Evolutionary conservation across 306 rosid species (phyloP), one percentile per base, ranked within the genome.

Genomic region (Ziziphus jujuba): DNA sequence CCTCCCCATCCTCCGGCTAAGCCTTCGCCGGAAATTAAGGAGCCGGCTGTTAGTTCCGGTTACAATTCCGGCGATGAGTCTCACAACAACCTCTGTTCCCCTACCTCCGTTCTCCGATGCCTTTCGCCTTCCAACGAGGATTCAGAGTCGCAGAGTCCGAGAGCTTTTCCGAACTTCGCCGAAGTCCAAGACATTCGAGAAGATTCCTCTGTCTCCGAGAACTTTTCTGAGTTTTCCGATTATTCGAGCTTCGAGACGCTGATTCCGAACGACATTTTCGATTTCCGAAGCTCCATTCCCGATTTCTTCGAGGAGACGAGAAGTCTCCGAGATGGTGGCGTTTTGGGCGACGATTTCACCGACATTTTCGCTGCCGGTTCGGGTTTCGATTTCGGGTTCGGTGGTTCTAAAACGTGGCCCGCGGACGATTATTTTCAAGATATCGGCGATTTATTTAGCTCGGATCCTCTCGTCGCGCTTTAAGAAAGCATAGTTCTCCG

Each of bases 351-450:
- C 10, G 79, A 71, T 59, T 71, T 65, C 70, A 22, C 59, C 55
- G 77, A 65, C 38, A 34, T 59, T 1, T 77, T 88, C 15, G 38
- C 67, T 11, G 66, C 67, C 14, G 66, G 57, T 57, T 51, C 84
- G 0, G 33, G 28, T 53, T 82, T 75, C 49, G 78, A 79, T 63
- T 76, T 87, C 33, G 86, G 80, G n/a, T 84, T 82, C 15, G 81
- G 85, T 0, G 81, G 84, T 0, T 70, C 79, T 17, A 50, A 79
- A 3, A 72, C 44, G 13, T 81, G 75, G 76, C 75, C 51, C 0
- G 52, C 48, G 21, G 88, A 84, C 28, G 97, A 95, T 50, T 70
- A 72, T 59, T 90, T 90, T 19, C 96, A 90, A 80, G 99, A 95
- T 31, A 87, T 95, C 75, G 89, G 86, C 19, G 99, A 95, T 71